phyloP scores from a whole-genome alignment of 2,329 filamentous ascomycete species.

The Hortaea sp. region DNA sequence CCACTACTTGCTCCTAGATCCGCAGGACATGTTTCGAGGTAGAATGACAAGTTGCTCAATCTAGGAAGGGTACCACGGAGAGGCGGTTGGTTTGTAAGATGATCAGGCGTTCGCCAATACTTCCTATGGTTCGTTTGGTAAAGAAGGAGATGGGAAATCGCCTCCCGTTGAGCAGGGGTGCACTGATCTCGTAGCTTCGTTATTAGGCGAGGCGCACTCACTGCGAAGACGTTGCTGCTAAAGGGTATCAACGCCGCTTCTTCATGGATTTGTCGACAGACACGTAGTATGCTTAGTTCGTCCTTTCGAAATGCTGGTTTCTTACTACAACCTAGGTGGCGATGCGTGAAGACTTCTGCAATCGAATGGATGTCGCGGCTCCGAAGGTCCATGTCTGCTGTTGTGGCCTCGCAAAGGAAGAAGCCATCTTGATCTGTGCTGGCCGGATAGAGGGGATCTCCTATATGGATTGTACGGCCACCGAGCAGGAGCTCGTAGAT shows the following conservation, averaged over 20 bases:
- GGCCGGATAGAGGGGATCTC: not conserved
- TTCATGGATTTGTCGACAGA: not conserved
- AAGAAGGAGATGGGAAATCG: not conserved
- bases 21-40: not conserved
- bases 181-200: not conserved
- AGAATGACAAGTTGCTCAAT: not conserved
- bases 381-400: not conserved
- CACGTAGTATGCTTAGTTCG: not conserved
- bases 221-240: not conserved
- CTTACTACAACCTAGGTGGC: not conserved
- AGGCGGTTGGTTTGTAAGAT: not conserved
- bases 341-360: not conserved
- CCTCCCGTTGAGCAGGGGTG: not conserved
- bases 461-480: not conserved
- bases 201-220: not conserved
- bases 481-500: constrained; percentile 2
- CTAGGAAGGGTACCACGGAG: not conserved
- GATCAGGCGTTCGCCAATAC: not conserved
- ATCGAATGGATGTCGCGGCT: not conserved
- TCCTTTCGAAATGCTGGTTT: not conserved
- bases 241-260: not conserved
- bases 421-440: not conserved
- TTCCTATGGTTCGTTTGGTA: not conserved
- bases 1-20: not conserved
- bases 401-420: not conserved